Percentiles rank a stretch among this genome's conserved stretches.
Evolutionary conservation across 805 yeast genomes (phyloP).

Genomic region (Starmerella potacharoeniae): DNA sequence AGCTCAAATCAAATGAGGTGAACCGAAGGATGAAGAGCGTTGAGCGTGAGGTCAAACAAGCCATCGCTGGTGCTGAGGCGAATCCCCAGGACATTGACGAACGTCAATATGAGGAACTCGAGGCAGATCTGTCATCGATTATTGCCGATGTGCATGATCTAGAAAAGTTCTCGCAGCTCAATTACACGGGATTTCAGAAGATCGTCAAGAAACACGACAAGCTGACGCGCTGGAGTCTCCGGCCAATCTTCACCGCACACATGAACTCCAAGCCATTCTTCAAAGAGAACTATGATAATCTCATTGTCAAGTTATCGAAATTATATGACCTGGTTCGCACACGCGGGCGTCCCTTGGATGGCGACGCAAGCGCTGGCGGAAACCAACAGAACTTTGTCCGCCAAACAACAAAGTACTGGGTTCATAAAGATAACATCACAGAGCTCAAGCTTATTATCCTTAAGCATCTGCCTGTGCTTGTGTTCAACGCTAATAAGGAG

Average conservation of each 20-base stretch:
- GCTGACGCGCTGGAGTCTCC: conserved; percentile 63
- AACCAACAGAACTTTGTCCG: conserved; percentile 95
- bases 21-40: conserved; percentile 72
- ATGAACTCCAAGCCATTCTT: conserved; percentile 89
- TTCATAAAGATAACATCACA: conserved; percentile 95
- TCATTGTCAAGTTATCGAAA: conserved; percentile 81
- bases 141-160: conserved; percentile 96
- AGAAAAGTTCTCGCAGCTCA: conserved; percentile 84
- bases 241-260: conserved; percentile 88
- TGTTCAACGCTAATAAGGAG: conserved; percentile 91
- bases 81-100: conserved; percentile 36
- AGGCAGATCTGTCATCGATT: conserved; percentile 69
- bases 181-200: conserved; percentile 95
- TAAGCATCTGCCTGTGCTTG: conserved; percentile 93
- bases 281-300: conserved; percentile 83
- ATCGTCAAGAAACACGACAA: conserved; percentile 95
- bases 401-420: conserved; percentile 99
- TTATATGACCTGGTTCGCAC: conserved; percentile 89
- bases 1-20: conserved; percentile 77
- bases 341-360: conserved; percentile 86
- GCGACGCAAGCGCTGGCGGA: conserved; percentile 98
- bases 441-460: conserved; percentile 85
- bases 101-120: conserved; percentile 60
- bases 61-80: conserved; percentile 37
- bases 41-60: conserved; percentile 58